These are phyloP conservation scores for Royoungia palumana DNA, from an alignment of 768 basidiomycete genomes.

Conservation along the genomic window DNA sequence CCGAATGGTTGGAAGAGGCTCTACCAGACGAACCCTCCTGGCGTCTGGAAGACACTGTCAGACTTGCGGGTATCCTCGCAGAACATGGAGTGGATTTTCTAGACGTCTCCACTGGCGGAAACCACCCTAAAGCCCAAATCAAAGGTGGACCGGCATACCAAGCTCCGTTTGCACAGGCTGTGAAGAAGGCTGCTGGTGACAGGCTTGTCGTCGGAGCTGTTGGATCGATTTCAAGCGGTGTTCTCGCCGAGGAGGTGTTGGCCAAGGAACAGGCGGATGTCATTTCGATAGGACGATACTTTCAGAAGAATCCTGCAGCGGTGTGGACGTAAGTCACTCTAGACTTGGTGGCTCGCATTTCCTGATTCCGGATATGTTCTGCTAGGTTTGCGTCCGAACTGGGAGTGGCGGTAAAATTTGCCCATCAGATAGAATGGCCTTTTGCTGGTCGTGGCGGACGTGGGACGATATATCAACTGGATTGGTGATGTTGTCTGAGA, in stretches of 20 bases:
- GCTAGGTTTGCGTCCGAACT: slow-evolving; percentile 51
- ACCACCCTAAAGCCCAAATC: slow-evolving; percentile 37
- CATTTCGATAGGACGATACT: slow-evolving; percentile 48
- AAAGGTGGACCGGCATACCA: slow-evolving; percentile 41
- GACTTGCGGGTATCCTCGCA: slow-evolving; percentile 54
- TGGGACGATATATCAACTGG: neutral
- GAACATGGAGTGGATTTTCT: slow-evolving; percentile 71
- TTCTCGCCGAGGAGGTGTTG: slow-evolving; percentile 43
- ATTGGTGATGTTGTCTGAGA: slow-evolving; percentile 17
- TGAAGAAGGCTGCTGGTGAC: slow-evolving; percentile 45
- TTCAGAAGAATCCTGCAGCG: slow-evolving; percentile 57
- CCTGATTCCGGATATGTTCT: neutral
- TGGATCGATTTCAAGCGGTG: slow-evolving; percentile 32
- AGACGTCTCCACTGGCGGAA: slow-evolving; percentile 69
- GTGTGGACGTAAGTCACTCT: slow-evolving; percentile 35
- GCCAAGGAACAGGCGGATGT: slow-evolving; percentile 44
- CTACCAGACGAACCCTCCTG: slow-evolving; percentile 61
- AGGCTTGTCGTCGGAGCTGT: slow-evolving; percentile 32
- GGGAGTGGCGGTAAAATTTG: slow-evolving; percentile 42
- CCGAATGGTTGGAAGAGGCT: slow-evolving; percentile 66
- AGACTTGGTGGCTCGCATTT: neutral
- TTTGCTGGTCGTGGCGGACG: slow-evolving; percentile 38
- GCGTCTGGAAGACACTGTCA: slow-evolving; percentile 65
- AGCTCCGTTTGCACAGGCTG: slow-evolving; percentile 53
- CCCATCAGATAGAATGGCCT: slow-evolving; percentile 56